Base-by-base conservation (phyloP, 139 green algal genomes). In the Chlamydomonas incerta region DNA sequence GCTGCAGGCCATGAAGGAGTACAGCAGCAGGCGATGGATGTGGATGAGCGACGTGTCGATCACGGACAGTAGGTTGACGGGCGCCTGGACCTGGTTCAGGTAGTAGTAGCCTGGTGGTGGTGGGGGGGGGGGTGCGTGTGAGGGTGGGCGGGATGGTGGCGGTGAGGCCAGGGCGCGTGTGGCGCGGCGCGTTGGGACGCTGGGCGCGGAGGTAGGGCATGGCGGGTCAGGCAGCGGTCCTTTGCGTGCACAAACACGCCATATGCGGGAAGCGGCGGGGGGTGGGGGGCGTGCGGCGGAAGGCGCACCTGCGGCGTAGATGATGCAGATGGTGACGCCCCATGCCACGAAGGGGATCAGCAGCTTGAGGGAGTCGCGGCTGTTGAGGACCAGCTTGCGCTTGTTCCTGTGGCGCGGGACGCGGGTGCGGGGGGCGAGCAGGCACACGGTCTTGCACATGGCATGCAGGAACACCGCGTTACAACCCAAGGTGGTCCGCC, bases 241-340 rank as follows among this genome's bases (percentile, higher is more conserved):
- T n/a, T n/a, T n/a, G n/a, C n/a, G n/a, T n/a, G n/a, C n/a, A n/a
- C n/a, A n/a, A n/a, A n/a, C n/a, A n/a, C n/a, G n/a, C n/a, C n/a
- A n/a, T n/a, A n/a, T n/a, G n/a, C n/a, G n/a, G n/a, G n/a, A n/a
- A n/a, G n/a, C n/a, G n/a, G n/a, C n/a, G n/a, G n/a, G n/a, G n/a
- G n/a, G n/a, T n/a, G n/a, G n/a, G n/a, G n/a, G n/a, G n/a, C n/a
- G n/a, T n/a, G n/a, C n/a, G n/a, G n/a, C n/a, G n/a, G n/a, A n/a
- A n/a, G n/a, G n/a, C n/a, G 0, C 26, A 83, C 76, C 76, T 14
- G n/a, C 34, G 11, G 77, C 77, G 65, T 84, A 84, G 46, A 84
- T 74, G 65, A 84, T 84, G 60, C 77, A 84, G 46, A 84, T 84
- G 77, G 65, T 74, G 77, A 84, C 24, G 5, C 77, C 77, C 77